Evolutionary conservation across 1,139 yeast species (phyloP).

Genomic region (Scheffersomyces insectosa): DNA sequence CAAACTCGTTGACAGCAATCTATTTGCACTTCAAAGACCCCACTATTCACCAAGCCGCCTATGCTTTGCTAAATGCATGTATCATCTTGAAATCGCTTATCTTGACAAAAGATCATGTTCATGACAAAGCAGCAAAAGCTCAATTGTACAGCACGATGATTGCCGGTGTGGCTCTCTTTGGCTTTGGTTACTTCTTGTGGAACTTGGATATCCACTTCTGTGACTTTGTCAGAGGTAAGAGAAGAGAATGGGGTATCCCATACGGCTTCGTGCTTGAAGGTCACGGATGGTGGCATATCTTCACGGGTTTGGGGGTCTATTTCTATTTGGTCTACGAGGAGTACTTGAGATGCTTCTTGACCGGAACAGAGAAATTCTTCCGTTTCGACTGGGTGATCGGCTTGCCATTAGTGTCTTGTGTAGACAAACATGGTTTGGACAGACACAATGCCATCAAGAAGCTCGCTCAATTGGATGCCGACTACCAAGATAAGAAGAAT

Average conservation of each 20-base stretch:
- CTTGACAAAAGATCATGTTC: constrained; percentile 53
- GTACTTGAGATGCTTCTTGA: constrained; percentile 63
- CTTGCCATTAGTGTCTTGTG: constrained; percentile 34
- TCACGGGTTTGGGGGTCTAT: constrained; percentile 74
- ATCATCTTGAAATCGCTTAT: constrained; percentile 59
- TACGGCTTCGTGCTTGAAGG: constrained; percentile 86
- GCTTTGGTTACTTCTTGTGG: constrained; percentile 79
- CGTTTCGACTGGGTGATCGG: constrained; percentile 47
- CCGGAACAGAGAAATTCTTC: constrained; percentile 53
- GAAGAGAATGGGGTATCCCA: constrained; percentile 79
- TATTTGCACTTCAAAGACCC: constrained; percentile 77
- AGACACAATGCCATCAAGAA: constrained; percentile 19
- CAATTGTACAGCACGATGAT: constrained; percentile 56
- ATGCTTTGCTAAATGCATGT: constrained; percentile 61
- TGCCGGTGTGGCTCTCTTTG: constrained; percentile 64
- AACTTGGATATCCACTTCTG: constrained; percentile 84
- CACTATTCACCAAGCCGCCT: constrained; percentile 81
- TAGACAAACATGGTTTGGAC: constrained; percentile 31
- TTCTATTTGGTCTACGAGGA: constrained; percentile 66
- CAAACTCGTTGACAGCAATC: constrained; percentile 56
- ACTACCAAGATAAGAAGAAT: constrained; percentile 7
- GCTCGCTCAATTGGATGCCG: constrained; percentile 21
- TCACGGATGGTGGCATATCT: constrained; percentile 98
- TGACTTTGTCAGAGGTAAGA: constrained; percentile 54
- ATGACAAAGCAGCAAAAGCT: constrained; percentile 43